Evolutionary conservation across 495 filamentous ascomycete species (phyloP).

Genomic region (Cercophora samala): DNA sequence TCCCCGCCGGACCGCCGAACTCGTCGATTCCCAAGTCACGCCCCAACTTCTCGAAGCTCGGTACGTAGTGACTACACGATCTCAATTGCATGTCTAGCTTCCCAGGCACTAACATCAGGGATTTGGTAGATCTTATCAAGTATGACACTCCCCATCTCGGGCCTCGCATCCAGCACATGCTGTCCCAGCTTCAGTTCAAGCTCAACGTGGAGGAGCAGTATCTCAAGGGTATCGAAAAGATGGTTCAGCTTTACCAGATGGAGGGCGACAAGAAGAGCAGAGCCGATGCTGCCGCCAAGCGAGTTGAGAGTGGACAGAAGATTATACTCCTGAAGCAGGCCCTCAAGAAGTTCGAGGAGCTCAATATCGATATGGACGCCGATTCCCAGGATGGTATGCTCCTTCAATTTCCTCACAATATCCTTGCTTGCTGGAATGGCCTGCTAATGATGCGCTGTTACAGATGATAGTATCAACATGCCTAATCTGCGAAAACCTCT

Average conservation of each 20-base stretch:
- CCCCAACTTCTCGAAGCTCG: constrained; percentile 93
- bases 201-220: constrained; percentile 99
- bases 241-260: constrained; percentile 96
- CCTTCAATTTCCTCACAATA: neutral
- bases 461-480: constrained; percentile 95
- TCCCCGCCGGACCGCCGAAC: constrained; percentile 66
- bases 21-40: constrained; percentile 67
- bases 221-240: constrained; percentile 98
- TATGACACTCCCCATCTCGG: constrained; percentile 94
- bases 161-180: constrained; percentile 97
- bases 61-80: constrained; percentile 49
- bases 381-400: constrained; percentile 78
- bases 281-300: constrained; percentile 81
- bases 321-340: constrained; percentile 94
- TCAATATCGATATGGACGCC: constrained; percentile 90
- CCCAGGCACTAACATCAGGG: constrained; percentile 20
- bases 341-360: constrained; percentile 92
- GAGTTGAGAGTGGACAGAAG: constrained; percentile 95
- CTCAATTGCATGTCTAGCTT: neutral
- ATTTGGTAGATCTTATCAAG: constrained; percentile 83
- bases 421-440: constrained; percentile 1
- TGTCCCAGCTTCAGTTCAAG: constrained; percentile 98
- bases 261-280: constrained; percentile 97
- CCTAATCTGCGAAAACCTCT: constrained; percentile 92
- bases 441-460: constrained; percentile 16